Evolutionary conservation across 352 stramenopile genomes (phyloP).

Genomic region (Phytophthora sojae): DNA sequence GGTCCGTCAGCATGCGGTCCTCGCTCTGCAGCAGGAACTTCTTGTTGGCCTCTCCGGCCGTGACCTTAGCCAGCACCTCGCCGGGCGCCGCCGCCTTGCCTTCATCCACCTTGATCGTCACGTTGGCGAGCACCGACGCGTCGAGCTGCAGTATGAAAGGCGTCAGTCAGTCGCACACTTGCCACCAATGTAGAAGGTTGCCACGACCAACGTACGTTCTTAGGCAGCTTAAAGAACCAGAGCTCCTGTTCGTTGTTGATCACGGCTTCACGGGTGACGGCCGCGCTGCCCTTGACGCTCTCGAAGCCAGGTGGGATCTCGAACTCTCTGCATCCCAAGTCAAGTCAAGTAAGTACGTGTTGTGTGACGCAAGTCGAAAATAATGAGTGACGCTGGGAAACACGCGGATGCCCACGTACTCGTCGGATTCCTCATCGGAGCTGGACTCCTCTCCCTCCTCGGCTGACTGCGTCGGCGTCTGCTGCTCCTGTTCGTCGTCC

Average conservation of each 20-base stretch:
- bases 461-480: slow-evolving; percentile 16
- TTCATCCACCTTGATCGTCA: slow-evolving; percentile 68
- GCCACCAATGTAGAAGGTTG: background rate
- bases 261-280: slow-evolving; percentile 42
- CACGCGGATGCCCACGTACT: slow-evolving; percentile 39
- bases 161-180: background rate
- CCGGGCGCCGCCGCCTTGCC: slow-evolving; percentile 39
- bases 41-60: slow-evolving; percentile 45
- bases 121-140: slow-evolving; percentile 70
- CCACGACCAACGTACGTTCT: slow-evolving; percentile 59
- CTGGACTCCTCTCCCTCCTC: slow-evolving; percentile 43
- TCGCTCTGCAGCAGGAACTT: slow-evolving; percentile 69
- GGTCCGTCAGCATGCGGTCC: slow-evolving; percentile 67
- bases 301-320: slow-evolving; percentile 82
- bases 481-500: slow-evolving; percentile 42
- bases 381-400: slow-evolving; percentile 3
- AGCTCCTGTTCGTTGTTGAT: slow-evolving; percentile 80
- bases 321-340: slow-evolving; percentile 61
- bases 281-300: slow-evolving; percentile 61
- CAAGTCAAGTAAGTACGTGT: slow-evolving; percentile 6
- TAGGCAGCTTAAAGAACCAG: slow-evolving; percentile 89
- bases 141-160: slow-evolving; percentile 54
- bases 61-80: slow-evolving; percentile 52
- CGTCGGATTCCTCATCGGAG: slow-evolving; percentile 62
- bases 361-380: background rate